Percentiles rank a stretch among this genome's conserved stretches.
Evolutionary conservation across 2,329 filamentous ascomycete genomes (phyloP).

Genomic region (Diaporthe vaccinii): DNA sequence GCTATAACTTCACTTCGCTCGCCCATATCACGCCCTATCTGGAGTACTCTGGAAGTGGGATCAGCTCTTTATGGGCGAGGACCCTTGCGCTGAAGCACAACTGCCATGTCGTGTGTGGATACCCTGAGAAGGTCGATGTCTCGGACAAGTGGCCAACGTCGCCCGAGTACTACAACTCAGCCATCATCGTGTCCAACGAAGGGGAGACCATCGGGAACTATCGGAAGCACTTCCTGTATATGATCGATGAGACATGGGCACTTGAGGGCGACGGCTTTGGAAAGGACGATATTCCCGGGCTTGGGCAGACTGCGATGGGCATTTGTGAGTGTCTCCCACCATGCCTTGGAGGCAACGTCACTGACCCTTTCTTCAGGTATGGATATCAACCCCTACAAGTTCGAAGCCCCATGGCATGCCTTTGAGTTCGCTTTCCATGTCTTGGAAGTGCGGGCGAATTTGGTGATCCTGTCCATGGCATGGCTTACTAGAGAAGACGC

Average conservation of each 20-base stretch:
- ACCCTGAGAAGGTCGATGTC: constrained; percentile 77
- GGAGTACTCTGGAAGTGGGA: constrained; percentile 75
- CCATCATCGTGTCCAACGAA: constrained; percentile 67
- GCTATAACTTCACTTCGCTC: constrained; percentile 83
- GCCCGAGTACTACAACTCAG: constrained; percentile 68
- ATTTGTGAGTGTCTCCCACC: constrained; percentile 62
- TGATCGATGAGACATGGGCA: constrained; percentile 74
- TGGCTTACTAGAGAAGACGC: constrained; percentile 76
- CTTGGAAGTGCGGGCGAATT: constrained; percentile 66
- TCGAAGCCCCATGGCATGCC: constrained; percentile 62
- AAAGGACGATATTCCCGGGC: constrained; percentile 53
- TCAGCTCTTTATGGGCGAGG: constrained; percentile 79
- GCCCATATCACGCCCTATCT: constrained; percentile 77
- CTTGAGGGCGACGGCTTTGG: constrained; percentile 58
- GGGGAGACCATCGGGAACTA: constrained; percentile 74
- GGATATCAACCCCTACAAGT: constrained; percentile 72
- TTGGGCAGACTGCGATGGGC: constrained; percentile 69
- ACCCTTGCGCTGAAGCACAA: constrained; percentile 74
- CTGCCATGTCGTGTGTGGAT: constrained; percentile 79
- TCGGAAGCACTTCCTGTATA: constrained; percentile 70
- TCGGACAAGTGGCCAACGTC: constrained; percentile 62
- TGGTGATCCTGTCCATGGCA: constrained; percentile 82
- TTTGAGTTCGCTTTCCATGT: constrained; percentile 70
- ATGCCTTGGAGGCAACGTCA: constrained; percentile 3
- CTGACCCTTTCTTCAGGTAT: constrained; percentile 55